Percentiles rank a stretch among this genome's conserved stretches.
Conservation (phyloP, 495 filamentous ascomycete species). For the Penicillium alfredii region DNA sequence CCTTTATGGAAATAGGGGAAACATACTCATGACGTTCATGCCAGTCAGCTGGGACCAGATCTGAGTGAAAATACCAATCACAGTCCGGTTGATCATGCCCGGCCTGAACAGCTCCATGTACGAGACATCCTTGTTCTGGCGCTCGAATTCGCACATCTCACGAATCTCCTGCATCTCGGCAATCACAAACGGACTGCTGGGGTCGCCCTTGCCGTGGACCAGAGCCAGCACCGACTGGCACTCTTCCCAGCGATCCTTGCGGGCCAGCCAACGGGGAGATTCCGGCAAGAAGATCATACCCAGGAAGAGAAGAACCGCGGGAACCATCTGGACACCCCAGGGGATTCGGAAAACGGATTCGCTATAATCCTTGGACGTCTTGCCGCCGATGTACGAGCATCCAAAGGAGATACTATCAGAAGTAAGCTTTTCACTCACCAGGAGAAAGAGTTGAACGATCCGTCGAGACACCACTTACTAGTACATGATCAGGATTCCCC, state of each 20-base stretch:
- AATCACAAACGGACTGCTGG: constrained; percentile 53
- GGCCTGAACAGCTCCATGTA: constrained; percentile 66
- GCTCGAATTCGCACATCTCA: constrained; percentile 64
- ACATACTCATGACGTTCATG: constrained; percentile 89
- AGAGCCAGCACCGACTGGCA: constrained; percentile 55
- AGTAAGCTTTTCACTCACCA: neutral
- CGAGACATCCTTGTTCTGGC: constrained; percentile 50
- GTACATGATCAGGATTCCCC: constrained; percentile 84
- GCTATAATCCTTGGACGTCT: constrained; percentile 24
- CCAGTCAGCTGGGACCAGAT: constrained; percentile 81
- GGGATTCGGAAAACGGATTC: constrained; percentile 62
- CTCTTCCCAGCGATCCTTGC: constrained; percentile 72
- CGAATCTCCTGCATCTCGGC: constrained; percentile 65
- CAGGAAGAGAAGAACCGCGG: constrained; percentile 57
- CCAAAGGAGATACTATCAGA: constrained; percentile 60
- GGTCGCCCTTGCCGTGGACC: constrained; percentile 66
- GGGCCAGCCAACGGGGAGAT: constrained; percentile 74
- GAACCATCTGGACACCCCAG: constrained; percentile 74
- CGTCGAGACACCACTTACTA: constrained; percentile 30
- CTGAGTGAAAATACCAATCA: constrained; percentile 68
- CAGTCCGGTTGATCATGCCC: constrained; percentile 65
- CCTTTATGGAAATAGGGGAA: no score
- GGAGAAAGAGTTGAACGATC: neutral
- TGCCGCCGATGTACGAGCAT: constrained; percentile 53
- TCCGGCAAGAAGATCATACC: constrained; percentile 68